Evolutionary conservation across 2,329 filamentous ascomycete genomes (phyloP).

Genomic region (Penicillium sp.): DNA sequence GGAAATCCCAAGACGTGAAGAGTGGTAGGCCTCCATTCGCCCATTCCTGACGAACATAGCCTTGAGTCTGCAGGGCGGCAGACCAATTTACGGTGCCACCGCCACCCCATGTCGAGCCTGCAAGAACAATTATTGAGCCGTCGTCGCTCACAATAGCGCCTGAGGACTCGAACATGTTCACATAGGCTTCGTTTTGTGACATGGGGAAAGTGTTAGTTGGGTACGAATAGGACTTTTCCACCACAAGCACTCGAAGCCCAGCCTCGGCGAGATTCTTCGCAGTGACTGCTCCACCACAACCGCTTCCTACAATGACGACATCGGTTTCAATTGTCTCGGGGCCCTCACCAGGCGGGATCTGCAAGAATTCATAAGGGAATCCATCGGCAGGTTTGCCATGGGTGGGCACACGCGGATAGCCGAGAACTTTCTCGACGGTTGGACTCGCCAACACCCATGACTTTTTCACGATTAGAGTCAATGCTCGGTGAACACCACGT

Average conservation of each 20-base stretch:
- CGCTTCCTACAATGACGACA: slow-evolving; percentile 81
- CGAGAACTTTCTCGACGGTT: slow-evolving; percentile 51
- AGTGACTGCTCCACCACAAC: slow-evolving; percentile 78
- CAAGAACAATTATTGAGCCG: slow-evolving; percentile 59
- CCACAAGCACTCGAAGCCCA: slow-evolving; percentile 72
- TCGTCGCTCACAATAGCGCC: slow-evolving; percentile 60
- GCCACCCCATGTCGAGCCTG: slow-evolving; percentile 77
- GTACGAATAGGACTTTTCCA: slow-evolving; percentile 81
- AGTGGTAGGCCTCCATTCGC: slow-evolving; percentile 67
- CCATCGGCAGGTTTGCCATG: slow-evolving; percentile 53
- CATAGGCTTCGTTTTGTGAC: slow-evolving; percentile 59
- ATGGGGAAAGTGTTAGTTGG: slow-evolving; percentile 72
- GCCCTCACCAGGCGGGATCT: slow-evolving; percentile 53
- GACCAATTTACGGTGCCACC: slow-evolving; percentile 89
- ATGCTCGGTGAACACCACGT: slow-evolving; percentile 50
- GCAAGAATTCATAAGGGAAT: slow-evolving; percentile 58
- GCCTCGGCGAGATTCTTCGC: slow-evolving; percentile 80
- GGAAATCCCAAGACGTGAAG: slow-evolving; percentile 72
- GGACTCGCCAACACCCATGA: slow-evolving; percentile 56
- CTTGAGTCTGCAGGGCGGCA: slow-evolving; percentile 67
- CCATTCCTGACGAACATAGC: slow-evolving; percentile 80
- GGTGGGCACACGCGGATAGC: slow-evolving; percentile 55
- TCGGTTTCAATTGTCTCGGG: slow-evolving; percentile 71
- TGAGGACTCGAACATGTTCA: slow-evolving; percentile 69
- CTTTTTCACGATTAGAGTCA: slow-evolving; percentile 52